Base-by-base conservation (phyloP, 495 filamentous ascomycete genomes). In the Talaromyces thailandensis region DNA sequence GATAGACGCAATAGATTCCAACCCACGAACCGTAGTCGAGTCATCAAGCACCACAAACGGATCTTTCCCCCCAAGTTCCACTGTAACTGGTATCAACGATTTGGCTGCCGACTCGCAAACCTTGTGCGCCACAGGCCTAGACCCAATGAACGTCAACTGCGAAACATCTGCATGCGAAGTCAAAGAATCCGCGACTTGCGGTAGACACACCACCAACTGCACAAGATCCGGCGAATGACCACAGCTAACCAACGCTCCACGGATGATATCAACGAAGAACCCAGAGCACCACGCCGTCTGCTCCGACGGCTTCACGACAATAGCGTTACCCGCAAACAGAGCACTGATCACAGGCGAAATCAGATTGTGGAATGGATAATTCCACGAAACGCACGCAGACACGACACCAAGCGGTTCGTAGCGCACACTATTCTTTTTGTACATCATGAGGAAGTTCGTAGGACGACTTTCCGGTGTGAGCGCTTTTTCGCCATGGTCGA, bases 91-190 rank as follows among this genome's bases (percentile, higher is more conserved):
- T 3, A 82, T 96, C 2, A 99, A 82, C 21, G 82, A 76, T 70
- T 90, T 92, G 29, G 95, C 89, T 24, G 94, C 92, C 1, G 88
- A 90, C 59, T 84, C 84, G 66, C 90, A 92, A 61, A 99, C 93
- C 63, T 90, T 82, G 74, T 95, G 90, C 40, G 92, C 94, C 29
- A 97, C 87, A 3, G 88, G 86, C 5, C 87, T 83, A 21, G 90
- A 94, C 60, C 94, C 94, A 73, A 99, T 99, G 78, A 99, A 99
- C n/a, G 94, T 98, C 61, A 99, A 77, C 69, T 99, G 95, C 32
- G 84, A 78, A 65, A 98, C 90, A 6, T 80, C 83, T 0, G 89
- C 86, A 73, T 98, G 93, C 16, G 87, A 90, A 25, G 92, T 96
- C n/a, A 99, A 73, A 66, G 92, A 82, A 52, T 83, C 76, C 6